Evolutionary conservation across 2,329 filamentous ascomycete species (phyloP).

Genomic region (Fusarium stilboides): DNA sequence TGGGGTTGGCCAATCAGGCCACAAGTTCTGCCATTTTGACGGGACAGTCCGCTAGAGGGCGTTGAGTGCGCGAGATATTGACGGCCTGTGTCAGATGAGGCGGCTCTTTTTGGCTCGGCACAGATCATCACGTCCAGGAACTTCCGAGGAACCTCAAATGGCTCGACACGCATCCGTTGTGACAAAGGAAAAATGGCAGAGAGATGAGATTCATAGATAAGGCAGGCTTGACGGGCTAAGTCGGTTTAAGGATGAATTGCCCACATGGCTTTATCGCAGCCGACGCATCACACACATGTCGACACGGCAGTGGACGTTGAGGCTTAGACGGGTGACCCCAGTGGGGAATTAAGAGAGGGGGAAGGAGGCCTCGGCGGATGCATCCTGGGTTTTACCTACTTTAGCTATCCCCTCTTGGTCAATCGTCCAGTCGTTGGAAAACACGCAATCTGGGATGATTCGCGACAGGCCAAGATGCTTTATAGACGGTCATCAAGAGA

Average conservation of each 20-base stretch:
- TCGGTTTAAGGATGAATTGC: conserved; percentile 10
- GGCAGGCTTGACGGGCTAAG: neutral
- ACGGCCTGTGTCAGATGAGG: conserved; percentile 32
- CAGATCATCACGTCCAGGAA: conserved; percentile 22
- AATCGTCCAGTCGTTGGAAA: conserved; percentile 6
- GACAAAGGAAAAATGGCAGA: neutral
- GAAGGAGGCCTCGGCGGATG: conserved; percentile 42
- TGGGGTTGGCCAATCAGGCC: conserved; percentile 34
- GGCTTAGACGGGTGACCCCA: conserved; percentile 41
- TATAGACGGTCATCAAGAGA: neutral
- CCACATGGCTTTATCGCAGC: conserved; percentile 26
- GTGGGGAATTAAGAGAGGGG: conserved; percentile 40
- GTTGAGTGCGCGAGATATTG: conserved; percentile 43
- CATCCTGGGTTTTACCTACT: conserved; percentile 30
- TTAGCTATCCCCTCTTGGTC: conserved; percentile 5
- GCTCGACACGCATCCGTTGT: neutral
- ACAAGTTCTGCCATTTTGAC: neutral
- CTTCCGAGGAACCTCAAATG: conserved; percentile 17
- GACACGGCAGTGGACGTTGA: conserved; percentile 44
- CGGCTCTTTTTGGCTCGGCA: conserved; percentile 40
- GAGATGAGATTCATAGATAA: neutral
- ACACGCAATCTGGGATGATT: conserved; percentile 7
- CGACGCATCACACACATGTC: conserved; percentile 42
- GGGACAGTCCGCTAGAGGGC: conserved; percentile 35
- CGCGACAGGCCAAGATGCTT: neutral